These are phyloP conservation scores for Ilyonectria destructans DNA, from an alignment of 2,329 filamentous ascomycete species.

Conservation along the genomic window DNA sequence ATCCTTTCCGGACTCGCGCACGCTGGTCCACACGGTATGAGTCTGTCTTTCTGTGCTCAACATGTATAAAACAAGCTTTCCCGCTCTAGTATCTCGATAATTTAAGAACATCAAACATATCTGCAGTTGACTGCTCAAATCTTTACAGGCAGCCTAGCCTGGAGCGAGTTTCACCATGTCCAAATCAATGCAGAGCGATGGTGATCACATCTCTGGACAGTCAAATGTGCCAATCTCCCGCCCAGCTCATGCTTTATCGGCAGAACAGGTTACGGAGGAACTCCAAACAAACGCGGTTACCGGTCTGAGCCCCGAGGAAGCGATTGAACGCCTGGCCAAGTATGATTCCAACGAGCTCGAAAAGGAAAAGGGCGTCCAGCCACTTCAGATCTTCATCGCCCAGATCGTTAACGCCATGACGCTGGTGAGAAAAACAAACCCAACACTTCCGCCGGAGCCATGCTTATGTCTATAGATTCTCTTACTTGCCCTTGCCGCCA, in stretches of 20 bases:
- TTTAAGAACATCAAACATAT: background rate
- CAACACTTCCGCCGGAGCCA: background rate
- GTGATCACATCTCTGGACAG: slow-evolving; percentile 43
- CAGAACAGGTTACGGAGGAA: slow-evolving; percentile 38
- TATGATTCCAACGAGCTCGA: slow-evolving; percentile 77
- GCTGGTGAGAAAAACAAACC: slow-evolving; percentile 61
- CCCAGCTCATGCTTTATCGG: slow-evolving; percentile 41
- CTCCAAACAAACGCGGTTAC: slow-evolving; percentile 55
- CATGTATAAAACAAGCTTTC: background rate
- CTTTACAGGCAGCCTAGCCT: background rate
- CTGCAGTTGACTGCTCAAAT: background rate
- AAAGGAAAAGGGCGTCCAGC: slow-evolving; percentile 72
- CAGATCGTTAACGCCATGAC: slow-evolving; percentile 81
- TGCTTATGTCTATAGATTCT: slow-evolving; percentile 58
- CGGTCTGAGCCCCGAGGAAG: slow-evolving; percentile 71
- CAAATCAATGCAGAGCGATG: background rate
- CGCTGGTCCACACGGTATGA: background rate
- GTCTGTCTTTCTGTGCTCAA: background rate
- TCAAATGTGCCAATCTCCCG: slow-evolving; percentile 44
- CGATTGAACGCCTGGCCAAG: slow-evolving; percentile 68
- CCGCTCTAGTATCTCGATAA: background rate
- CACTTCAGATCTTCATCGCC: slow-evolving; percentile 75
- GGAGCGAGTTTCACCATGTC: background rate
- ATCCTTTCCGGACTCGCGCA: background rate
- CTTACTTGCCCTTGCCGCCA: slow-evolving; percentile 71